phyloP scores from a whole-genome alignment of 495 filamentous ascomycete species.

The Aspergillus homomorphus region DNA sequence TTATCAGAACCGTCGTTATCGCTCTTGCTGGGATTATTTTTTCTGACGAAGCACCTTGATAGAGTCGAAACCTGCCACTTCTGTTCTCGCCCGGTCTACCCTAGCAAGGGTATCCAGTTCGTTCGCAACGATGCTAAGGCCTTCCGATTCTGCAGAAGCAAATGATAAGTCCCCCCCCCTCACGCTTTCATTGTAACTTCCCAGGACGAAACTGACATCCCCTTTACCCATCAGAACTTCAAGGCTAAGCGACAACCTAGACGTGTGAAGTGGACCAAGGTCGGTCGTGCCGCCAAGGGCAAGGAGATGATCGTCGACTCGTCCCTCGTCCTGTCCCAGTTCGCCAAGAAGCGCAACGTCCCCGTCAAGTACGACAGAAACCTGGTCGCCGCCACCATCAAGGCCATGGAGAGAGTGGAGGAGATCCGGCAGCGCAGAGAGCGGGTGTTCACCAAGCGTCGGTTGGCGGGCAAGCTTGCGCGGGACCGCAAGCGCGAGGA shows the following conservation, averaged over 20 bases:
- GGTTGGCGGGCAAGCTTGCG: constrained; percentile 86
- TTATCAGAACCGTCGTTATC: not conserved
- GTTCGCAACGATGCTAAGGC: constrained; percentile 46
- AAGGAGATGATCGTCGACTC: constrained; percentile 95
- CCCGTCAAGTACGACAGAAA: constrained; percentile 94
- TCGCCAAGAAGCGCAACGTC: constrained; percentile 88
- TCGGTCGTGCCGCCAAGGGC: constrained; percentile 65
- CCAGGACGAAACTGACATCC: not conserved
- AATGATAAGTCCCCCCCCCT: constrained; percentile 49
- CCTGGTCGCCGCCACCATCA: constrained; percentile 77
- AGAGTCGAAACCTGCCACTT: constrained; percentile 90
- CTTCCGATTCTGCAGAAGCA: constrained; percentile 69
- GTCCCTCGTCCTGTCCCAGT: constrained; percentile 84
- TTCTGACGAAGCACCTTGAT: not conserved
- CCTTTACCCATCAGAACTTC: constrained; percentile 77
- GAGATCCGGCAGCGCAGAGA: constrained; percentile 84
- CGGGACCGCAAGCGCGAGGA: constrained; percentile 62
- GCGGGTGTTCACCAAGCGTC: constrained; percentile 84
- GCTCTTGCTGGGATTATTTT: constrained; percentile 2
- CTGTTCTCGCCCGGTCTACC: constrained; percentile 78
- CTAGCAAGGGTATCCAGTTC: constrained; percentile 85
- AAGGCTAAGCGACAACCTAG: constrained; percentile 94
- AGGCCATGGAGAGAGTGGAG: constrained; percentile 84
- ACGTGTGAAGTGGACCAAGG: constrained; percentile 85
- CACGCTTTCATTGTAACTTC: not conserved